Base-by-base conservation (phyloP, 805 yeast genomes). In the Ascoidea asiatica region DNA sequence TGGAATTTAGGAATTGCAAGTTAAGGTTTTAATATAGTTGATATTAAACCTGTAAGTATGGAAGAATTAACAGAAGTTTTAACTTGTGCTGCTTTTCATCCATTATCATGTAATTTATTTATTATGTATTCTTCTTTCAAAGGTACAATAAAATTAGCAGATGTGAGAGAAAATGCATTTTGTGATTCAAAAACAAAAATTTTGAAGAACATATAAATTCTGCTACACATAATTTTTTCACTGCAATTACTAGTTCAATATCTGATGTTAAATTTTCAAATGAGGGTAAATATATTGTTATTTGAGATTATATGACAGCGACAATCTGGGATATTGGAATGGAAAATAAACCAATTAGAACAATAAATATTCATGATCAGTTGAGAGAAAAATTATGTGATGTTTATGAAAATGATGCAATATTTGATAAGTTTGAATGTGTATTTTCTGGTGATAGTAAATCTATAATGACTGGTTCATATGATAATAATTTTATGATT, bases 1-100 rank as follows among this genome's bases (percentile, higher is more conserved):
- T 92, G 99, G 99, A 89, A 90, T 62, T 70, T 89, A 53, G 88
- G 86, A 44, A 84, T 88, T 53, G 87, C 96, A 19, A 95, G 90
- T 63, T 96, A 90, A 65, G 77, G 89, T 55, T 92, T 92, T 65
- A 92, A 92, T 63, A 92, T 92, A 52, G 98, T 92, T 47, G 98
- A 92, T 65, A 92, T 92, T 57, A 88, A 94, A 62, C 99, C 99
- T 7, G 85, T 88, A 5, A 88, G 88, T 63, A 92, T 92, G 98
- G 99, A 92, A 67, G 99, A 92, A 65, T 74, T 92, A 55, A 90
- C 98, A 7, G 98, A 92, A 63, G 98, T 92, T 43, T 90, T 92
- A 52, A 92, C 99, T 17, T 76, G 89, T 56, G 94, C 97, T 2
- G 95, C 89, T 61, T 92, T 92, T 67, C 97, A 92, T 62, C 98